Base-by-base conservation (phyloP, 129 eudicot genomes). In the Tanacetum coccineum region DNA sequence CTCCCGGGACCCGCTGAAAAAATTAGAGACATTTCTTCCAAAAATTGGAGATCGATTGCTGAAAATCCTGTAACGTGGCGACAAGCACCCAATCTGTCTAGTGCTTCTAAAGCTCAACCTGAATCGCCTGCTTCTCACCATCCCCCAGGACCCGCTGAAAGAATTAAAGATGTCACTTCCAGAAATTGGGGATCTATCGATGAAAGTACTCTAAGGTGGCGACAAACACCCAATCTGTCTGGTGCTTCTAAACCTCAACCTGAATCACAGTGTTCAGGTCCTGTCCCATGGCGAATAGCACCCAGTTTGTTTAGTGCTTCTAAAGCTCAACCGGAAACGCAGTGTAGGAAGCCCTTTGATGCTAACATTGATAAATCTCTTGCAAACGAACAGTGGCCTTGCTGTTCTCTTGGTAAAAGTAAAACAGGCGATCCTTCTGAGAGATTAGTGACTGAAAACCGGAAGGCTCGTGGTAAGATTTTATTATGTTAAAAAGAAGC, bases 11-110 rank as follows among this genome's bases (percentile, higher is more conserved):
- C 76, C 36, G 81, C 90, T 68, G 96, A 86, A 72, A 80, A 80
- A 81, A 66, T 75, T 50, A 84, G 82, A 52, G 95, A 83, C 22
- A 22, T 70, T 13, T 69, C 90, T 42, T 67, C 78, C 13, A 89
- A 73, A 70, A 78, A 70, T 59, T 84, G 90, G 90, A 77, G 67
- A 73, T 65, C 82, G 6, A 70, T 86, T 70, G 71, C 84, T 53
- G 88, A 90, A 49, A 84, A 87, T 62, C 96, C 95, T 47, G 86
- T 86, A 44, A 90, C 88, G 66, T 86, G 96, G 95, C 86, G 76
- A 49, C 95, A 86, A 75, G 86, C 90, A 66, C 90, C 96, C 40
- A 66, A 58, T 79, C 72, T 80, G 54, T 83, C 79, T 68, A 83
- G 62, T 63, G 67, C 78, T 58, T 74, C 68, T 70, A 59, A 74